Evolutionary conservation across 2,329 filamentous ascomycete genomes (phyloP).

Genomic region (Botryotinia calthae): DNA sequence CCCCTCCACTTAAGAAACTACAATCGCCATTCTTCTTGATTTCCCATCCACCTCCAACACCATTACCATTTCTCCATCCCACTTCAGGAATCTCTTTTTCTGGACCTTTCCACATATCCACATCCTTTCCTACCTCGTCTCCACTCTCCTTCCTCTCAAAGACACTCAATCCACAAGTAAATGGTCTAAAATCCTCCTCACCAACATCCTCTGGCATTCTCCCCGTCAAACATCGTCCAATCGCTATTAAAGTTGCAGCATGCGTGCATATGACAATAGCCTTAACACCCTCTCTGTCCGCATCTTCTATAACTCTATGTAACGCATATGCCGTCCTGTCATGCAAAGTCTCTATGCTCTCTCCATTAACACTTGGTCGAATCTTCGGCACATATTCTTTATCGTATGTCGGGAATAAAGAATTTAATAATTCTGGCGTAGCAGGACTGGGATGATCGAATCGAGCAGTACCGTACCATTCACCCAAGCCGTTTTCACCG

Average conservation of each 20-base stretch:
- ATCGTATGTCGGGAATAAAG: slow-evolving; percentile 60
- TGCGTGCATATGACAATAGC: slow-evolving; percentile 82
- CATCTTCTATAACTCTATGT: slow-evolving; percentile 65
- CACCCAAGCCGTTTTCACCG: slow-evolving; percentile 62
- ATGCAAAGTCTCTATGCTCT: slow-evolving; percentile 77
- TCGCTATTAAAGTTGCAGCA: slow-evolving; percentile 83
- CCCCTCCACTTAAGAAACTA: slow-evolving; percentile 72
- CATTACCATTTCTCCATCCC: slow-evolving; percentile 57
- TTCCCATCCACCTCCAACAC: slow-evolving; percentile 75
- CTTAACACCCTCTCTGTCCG: slow-evolving; percentile 67
- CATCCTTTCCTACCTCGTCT: slow-evolving; percentile 41
- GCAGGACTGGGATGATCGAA: slow-evolving; percentile 85
- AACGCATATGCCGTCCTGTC: slow-evolving; percentile 72
- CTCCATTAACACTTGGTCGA: slow-evolving; percentile 69
- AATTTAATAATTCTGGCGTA: slow-evolving; percentile 56
- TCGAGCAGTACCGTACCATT: slow-evolving; percentile 87
- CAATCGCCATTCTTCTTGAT: slow-evolving; percentile 82
- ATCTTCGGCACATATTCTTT: slow-evolving; percentile 64
- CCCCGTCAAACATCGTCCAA: slow-evolving; percentile 80
- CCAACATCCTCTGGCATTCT: slow-evolving; percentile 67
- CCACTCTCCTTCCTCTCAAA: slow-evolving; percentile 52
- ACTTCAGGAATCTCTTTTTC: slow-evolving; percentile 42
- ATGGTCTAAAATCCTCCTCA: slow-evolving; percentile 79
- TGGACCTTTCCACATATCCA: slow-evolving; percentile 43
- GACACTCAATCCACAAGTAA: slow-evolving; percentile 75